Base-by-base conservation (phyloP, 1,284 basidiomycete species). In the Peniophora sp. region DNA sequence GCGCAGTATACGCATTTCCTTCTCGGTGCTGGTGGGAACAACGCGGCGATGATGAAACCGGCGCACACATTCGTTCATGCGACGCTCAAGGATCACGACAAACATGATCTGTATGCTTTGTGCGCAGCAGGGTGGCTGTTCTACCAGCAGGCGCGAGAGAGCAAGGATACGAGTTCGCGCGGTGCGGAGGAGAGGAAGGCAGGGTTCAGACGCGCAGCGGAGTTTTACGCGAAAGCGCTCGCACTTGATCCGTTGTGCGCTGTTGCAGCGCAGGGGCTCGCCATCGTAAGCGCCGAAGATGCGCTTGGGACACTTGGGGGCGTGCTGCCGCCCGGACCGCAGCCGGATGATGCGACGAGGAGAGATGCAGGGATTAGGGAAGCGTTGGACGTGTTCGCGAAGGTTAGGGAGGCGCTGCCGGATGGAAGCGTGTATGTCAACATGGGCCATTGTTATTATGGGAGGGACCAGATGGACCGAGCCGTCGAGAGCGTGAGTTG, bases 391-490 rank as follows among this genome's bases (percentile, higher is more conserved):
- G 77, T 95, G 22, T 90, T 97, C 58, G 85, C 83, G 5, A 92
- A 94, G 65, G 87, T 97, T 50, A 77, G 90, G 53, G 94, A 97
- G 68, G 87, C 84, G 3, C 67, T 92, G 48, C 79, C 82, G 52
- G 88, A 93, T 54, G 89, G 89, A 1, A 88, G 88, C 56, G 92
- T 96, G 8, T 93, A 94, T 61, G 75, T 92, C 60, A 97, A 97
- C 63, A 94, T 97, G 73, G 95, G 94, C 0, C 95, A 97, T 62
- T 96, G 92, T 60, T 88, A 94, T 65, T 95, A 91, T 62, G 76
- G 82, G 24, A 76, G 90, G 48, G 94, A 96, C 52, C 94, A 97
- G 64, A 95, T 87, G 64, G 93, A 97, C 58, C 78, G 89, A 51
- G 93, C 95, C 1, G 93, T 97, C 55, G 93, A 97, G 66, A 88